Percentiles rank a stretch among this genome's conserved stretches.
These are phyloP conservation scores for Alternaria gaisen DNA, from an alignment of 2,329 filamentous ascomycete species.

Conservation along the genomic window DNA sequence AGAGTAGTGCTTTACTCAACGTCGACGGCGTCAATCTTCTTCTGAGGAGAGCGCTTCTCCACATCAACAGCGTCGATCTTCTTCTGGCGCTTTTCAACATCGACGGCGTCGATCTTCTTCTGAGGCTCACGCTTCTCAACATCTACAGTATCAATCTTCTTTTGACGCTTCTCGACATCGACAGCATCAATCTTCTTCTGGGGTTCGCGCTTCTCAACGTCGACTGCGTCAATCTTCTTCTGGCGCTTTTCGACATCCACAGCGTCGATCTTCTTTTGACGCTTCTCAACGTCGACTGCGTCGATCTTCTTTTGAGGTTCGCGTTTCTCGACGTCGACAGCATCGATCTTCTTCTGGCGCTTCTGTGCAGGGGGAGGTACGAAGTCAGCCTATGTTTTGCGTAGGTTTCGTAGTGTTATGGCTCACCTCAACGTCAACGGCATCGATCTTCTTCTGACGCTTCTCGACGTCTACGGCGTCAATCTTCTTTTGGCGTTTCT, in stretches of 20 bases:
- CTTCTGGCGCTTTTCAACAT: too few relatives aligned
- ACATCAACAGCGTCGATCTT: too few relatives aligned
- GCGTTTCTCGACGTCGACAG: neutral
- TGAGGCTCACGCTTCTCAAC: neutral
- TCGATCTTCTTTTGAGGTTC: too few relatives aligned
- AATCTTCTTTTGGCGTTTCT: neutral
- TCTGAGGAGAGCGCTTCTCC: too few relatives aligned
- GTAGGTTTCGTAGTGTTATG: too few relatives aligned
- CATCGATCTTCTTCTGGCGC: neutral
- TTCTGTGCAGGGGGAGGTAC: too few relatives aligned
- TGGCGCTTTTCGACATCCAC: neutral
- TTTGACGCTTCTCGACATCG: neutral
- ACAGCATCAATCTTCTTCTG: too few relatives aligned
- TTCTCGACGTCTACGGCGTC: neutral
- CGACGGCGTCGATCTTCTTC: neutral
- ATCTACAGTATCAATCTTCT: neutral
- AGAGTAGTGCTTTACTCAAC: neutral
- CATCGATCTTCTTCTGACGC: neutral
- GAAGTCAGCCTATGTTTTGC: too few relatives aligned
- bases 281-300: neutral
- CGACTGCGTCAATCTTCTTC: neutral
- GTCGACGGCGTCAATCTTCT: neutral
- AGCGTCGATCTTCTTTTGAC: neutral
- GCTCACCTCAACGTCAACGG: neutral
- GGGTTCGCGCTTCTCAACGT: neutral